Conservation (phyloP, 345 rosid genomes). For the Pugionium cornutum region DNA sequence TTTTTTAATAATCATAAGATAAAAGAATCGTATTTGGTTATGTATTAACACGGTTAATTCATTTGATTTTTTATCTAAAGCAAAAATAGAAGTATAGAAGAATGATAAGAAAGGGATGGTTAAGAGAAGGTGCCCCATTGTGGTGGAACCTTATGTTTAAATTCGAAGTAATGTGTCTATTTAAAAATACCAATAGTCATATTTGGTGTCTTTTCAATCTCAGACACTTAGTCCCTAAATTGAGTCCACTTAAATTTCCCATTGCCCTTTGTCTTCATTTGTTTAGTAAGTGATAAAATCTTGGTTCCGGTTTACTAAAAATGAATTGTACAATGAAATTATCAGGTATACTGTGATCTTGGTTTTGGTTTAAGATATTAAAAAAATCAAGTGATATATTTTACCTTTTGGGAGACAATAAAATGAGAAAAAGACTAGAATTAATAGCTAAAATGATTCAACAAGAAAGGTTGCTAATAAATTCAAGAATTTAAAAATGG, state of each 20-base stretch:
- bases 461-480: conserved; percentile 32
- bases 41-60: neutral
- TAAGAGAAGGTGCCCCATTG: conserved; percentile 32
- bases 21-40: neutral
- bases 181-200: conserved; percentile 35
- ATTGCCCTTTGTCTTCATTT: conserved; percentile 23
- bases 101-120: conserved; percentile 38
- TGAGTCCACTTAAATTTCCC: conserved; percentile 23
- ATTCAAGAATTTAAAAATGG: neutral
- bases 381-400: neutral
- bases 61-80: neutral
- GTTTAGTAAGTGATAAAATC: too few species aligned
- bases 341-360: neutral
- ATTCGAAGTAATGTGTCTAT: conserved; percentile 38
- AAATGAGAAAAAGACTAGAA: conserved; percentile 26
- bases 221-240: conserved; percentile 29
- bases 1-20: neutral
- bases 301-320: too few species aligned
- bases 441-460: conserved; percentile 29
- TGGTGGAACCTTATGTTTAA: conserved; percentile 38
- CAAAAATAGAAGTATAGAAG: conserved; percentile 10
- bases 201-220: conserved; percentile 34
- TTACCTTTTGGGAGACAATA: conserved; percentile 12
- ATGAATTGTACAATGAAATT: too few species aligned
- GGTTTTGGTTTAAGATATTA: neutral